Base-by-base conservation (phyloP, 345 rosid species). In the Geranium brycei region DNA sequence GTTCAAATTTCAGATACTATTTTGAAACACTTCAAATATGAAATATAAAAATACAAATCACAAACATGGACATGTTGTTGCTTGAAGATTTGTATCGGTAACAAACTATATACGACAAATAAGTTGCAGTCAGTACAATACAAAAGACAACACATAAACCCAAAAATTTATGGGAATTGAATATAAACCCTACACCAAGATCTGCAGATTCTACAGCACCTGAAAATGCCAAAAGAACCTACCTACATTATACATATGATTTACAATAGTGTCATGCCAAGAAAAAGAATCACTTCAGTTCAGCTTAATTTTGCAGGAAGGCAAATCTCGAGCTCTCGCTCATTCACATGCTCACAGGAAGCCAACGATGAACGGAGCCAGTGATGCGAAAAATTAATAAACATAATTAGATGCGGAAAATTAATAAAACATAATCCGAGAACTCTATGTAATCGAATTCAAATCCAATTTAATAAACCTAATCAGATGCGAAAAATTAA, bases 231-330 rank as follows among this genome's bases (percentile, higher is more conserved):
- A 60, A 7, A 19, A 66, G 13, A 71, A 4, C 41, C 10, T 53
- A 69, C 7, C 59, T 57, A 57, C 19, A 47, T 66, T 67, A 57
- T 67, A 74, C 68, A 73, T 57, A 35, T 19, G 65, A 61, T 51
- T 68, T 71, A 72, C 80, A 69, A 58, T 47, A 61, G 57, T 23
- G 1, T 2, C 16, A 64, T 16, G 17, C 16, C 6, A 23, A 23
- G 13, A 30, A 11, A 3, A 15, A 68, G n/a, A 35, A 35, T 35
- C 2, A 35, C 41, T 35, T 57, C 41, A 56, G 56, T 51, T 72
- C 51, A 77, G 57, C 40, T 55, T 70, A 31, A 79, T 76, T 64
- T 68, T 19, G 68, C 66, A 13, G 91, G 95, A 53, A 85, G 87
- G 64, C 71, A 31, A 66, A 80, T 35, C 35, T 71, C 80, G 1